Evolutionary conservation across 768 basidiomycete genomes (phyloP), one percentile per base, ranked within the genome.

Genomic region (Dentipellis fragilis): DNA sequence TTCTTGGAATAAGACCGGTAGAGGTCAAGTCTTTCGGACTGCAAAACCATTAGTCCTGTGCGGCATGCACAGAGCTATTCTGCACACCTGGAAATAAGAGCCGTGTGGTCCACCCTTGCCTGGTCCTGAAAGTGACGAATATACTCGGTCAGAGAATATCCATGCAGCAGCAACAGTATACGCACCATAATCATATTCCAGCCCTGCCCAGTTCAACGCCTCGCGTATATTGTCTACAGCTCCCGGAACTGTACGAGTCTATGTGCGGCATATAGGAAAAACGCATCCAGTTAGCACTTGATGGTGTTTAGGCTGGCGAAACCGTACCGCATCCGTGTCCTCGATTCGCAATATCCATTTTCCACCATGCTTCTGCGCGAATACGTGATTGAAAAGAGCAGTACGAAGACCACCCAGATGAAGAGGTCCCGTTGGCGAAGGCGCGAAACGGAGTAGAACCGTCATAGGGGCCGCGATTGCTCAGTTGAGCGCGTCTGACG

Each of bases 391-490:
- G 70, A 93, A 95, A 2, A 99, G 73, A 0, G 94, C 96, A 54
- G 94, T 98, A 16, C 96, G 74, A 12, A 99, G 80, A 0, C 96
- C 96, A 0, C 96, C 96, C 1, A 99, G 82, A 68, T 99, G 96
- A 4, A 98, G 74, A 35, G 86, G 79, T 1, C 96, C 96, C 0
- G 96, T 99, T 1, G 96, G 96, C 1, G 96, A 98, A 1, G 96
- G 96, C 2, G 95, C 96, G 68, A 99, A 98, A 14, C 96, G 85
- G 14, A 98, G 69, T 16, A 93, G 73, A 46, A 59, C 56, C 36
- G n/a, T 45, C 42, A 45, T 45, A n/a, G 29, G 29, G 29, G 29
- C 29, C 29, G 29, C 29, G 6, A 29, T 29, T 29, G 29, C 29
- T 29, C 29, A 29, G 29, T 40, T 40, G 39, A 40, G 39, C 39